Evolutionary conservation across 2,329 filamentous ascomycete species (phyloP), one percentile per base, ranked within the genome.

Genomic region (Calonectria hawksworthii): DNA sequence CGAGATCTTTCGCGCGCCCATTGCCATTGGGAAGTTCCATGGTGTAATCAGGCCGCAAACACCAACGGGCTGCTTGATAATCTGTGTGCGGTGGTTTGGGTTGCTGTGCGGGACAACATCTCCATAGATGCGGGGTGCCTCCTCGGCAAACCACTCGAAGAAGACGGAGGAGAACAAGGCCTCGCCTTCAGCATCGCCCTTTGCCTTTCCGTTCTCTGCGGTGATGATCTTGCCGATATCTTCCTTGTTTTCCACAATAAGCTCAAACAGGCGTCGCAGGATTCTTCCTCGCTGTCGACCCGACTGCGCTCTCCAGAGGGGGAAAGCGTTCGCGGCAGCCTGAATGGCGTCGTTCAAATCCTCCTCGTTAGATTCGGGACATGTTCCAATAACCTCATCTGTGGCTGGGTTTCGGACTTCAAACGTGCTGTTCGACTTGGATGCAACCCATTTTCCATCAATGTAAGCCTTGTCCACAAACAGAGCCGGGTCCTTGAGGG

Each of bases 1-100:
- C 7, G 85, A 84, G 34, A 85, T 81, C 68, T 88, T 88, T 26
- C 86, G 82, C 2, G 85, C 85, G 41, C 89, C 86, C 89, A 90
- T 90, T 13, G 87, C 88, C 34, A 86, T 83, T 8, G 88, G 88
- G 77, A 93, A 93, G 83, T 93, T 93, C 91, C 91, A 82, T 23
- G 82, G 82, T 0, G 81, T 82, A 64, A 83, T 83, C 30, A 84
- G 68, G 10, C 81, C 81, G 23, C 82, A 83, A 0, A 83, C 81
- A 21, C 82, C 83, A 4, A 83, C 78, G 5, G 83, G 81, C 61
- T 84, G 56, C 56, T 63, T 63, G n/a, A 63, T 16, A 41, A 63
- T 63, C 56, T 63, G 56, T 16, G 23, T 63, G 23, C 56, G 56
- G 34, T 63, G 56, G 56, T 6, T 63, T 28, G 56, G 56, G 34